These are phyloP conservation scores for Eutreptiella sp. DNA, from an alignment of 208 protist genomes.

Conservation along the genomic window DNA sequence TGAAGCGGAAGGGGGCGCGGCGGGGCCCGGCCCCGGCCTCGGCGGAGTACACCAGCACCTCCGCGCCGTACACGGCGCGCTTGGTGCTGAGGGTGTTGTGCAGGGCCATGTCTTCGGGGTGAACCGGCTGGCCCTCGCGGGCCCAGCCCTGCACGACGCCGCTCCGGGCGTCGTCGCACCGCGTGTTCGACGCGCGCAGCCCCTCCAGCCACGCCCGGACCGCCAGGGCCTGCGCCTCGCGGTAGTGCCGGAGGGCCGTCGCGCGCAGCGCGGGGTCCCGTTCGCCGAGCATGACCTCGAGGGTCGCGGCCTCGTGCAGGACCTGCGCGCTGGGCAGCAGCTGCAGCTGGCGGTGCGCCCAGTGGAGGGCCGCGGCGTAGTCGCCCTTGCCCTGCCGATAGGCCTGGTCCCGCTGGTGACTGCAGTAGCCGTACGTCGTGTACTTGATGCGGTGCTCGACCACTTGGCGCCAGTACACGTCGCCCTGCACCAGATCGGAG, in stretches of 20 bases:
- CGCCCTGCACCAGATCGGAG: no score
- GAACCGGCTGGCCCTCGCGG: no score
- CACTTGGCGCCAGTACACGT: no score
- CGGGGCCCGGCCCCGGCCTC: no score
- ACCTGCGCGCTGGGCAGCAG: conserved; percentile 6
- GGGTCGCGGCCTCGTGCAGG: conserved; percentile 16
- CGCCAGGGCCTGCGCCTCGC: background rate
- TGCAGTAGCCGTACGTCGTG: no score
- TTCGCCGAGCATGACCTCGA: conserved; percentile 25
- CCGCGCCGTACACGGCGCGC: no score
- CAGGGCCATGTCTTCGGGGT: no score
- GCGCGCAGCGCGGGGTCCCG: background rate
- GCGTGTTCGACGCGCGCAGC: background rate
- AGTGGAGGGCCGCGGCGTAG: conserved; percentile 1
- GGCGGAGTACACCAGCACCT: no score
- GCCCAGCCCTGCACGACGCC: no score
- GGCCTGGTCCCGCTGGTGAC: conserved; percentile 17
- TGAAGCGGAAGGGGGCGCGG: no score
- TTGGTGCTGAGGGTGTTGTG: no score
- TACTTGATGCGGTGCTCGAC: no score
- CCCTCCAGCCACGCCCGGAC: background rate
- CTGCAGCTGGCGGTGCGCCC: conserved; percentile 4
- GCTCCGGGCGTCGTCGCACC: background rate
- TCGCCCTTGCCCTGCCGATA: conserved; percentile 20
- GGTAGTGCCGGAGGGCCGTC: conserved; percentile 10